Percentiles rank a stretch among this genome's conserved stretches.
Evolutionary conservation across 345 rosid genomes (phyloP).

Genomic region (Eucalyptus leucophloia): DNA sequence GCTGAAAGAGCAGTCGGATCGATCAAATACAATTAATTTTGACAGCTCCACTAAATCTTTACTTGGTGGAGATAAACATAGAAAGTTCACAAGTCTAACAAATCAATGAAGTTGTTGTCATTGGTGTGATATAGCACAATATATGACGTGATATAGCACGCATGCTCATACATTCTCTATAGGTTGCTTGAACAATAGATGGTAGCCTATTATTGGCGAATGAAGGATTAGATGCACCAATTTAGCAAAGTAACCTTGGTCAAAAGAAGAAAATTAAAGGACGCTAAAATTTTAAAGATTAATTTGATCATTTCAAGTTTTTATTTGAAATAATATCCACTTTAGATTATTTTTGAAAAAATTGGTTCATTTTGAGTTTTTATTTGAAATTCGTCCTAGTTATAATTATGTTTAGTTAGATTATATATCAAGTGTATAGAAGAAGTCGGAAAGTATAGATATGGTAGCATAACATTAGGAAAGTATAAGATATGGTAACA

Average conservation of each 20-base stretch:
- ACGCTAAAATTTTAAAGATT: background rate
- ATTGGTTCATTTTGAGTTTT: rapidly evolving
- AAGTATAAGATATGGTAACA: too few species aligned
- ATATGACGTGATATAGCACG: rapidly evolving
- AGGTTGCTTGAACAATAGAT: rapidly evolving
- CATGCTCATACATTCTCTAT: too few species aligned
- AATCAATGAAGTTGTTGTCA: rapidly evolving
- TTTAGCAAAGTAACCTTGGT: background rate
- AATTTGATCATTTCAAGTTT: rapidly evolving
- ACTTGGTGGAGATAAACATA: background rate
- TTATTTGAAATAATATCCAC: rapidly evolving
- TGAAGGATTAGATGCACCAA: rapidly evolving
- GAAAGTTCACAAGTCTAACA: background rate
- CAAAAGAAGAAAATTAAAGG: background rate
- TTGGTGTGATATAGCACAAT: rapidly evolving
- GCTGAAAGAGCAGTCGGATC: background rate
- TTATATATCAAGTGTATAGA: rapidly evolving
- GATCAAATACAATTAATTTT: background rate
- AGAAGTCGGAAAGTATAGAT: background rate
- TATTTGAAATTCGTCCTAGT: rapidly evolving
- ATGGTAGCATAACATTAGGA: too few species aligned
- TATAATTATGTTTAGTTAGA: rapidly evolving
- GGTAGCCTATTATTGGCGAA: rapidly evolving
- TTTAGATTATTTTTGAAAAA: too few species aligned
- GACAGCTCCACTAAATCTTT: background rate